Evolutionary conservation across 768 basidiomycete species (phyloP), one percentile per base, ranked within the genome.

Genomic region (Gymnopilus junonius): DNA sequence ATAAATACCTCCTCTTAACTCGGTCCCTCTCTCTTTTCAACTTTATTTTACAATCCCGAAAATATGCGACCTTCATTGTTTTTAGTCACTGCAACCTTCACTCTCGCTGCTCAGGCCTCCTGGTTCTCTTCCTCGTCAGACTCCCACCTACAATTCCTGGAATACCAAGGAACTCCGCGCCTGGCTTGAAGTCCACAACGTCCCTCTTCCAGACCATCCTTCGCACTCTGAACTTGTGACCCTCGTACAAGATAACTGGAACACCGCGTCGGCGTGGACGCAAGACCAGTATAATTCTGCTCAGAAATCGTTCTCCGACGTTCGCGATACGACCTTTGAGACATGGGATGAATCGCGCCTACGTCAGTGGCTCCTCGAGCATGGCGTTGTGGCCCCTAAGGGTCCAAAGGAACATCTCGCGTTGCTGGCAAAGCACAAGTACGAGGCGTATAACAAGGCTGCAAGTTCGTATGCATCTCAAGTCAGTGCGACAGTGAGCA

Each of bases 261-360:
- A 80, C 64, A 68, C 74, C 14, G 80, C 74, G 14, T 77, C 77
- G 0, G 74, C 75, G 6, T 91, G 90, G 89, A 82, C 86, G 2
- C 75, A 83, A 45, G 88, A 90, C 54, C 88, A 89, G 67, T 90
- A 88, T 72, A 72, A 77, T 51, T 75, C 77, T 31, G 89, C 90
- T 0, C 91, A 93, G 72, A 80, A 83, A 63, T 76, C 81, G 3
- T 93, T 92, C 65, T 68, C 80, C 17, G 77, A 86, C 62, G 42
- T 91, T 64, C 85, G 85, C 61, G 87, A 88, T 2, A 76, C 82
- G 23, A 75, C 86, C 8, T 89, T 93, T 64, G 92, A 95, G 64
- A 78, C 81, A 1, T 99, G 95, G 95, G 87, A 92, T 72, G 95
- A 98, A 70, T 88, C 87, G 12, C 83, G 83, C 29, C 81, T 97